These are phyloP conservation scores for Saprolegnia diclina DNA, from an alignment of 352 stramenopile genomes.

Conservation along the genomic window DNA sequence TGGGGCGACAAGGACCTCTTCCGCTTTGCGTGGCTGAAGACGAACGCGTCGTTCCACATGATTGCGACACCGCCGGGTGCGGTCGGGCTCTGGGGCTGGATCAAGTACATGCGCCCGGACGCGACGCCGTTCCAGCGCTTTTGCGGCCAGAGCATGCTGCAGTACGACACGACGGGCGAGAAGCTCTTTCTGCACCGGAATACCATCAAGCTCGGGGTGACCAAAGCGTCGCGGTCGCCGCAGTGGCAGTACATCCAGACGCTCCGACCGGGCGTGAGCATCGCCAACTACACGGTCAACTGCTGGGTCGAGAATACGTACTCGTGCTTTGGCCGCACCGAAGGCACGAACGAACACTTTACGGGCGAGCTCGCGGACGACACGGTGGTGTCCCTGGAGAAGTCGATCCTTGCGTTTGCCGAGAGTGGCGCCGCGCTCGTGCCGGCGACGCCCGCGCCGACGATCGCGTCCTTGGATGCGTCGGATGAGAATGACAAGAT, in stretches of 20 bases:
- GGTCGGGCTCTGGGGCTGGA: conserved; percentile 30
- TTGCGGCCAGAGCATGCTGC: conserved; percentile 71
- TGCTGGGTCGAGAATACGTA: not conserved
- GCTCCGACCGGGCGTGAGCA: not conserved
- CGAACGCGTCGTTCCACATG: conserved; percentile 53
- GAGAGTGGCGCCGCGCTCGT: not conserved
- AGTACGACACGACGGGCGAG: conserved; percentile 47
- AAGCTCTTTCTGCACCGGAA: conserved; percentile 72
- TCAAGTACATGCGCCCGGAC: conserved; percentile 1
- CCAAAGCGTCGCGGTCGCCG: not conserved
- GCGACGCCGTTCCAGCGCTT: conserved; percentile 35
- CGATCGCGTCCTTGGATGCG: not conserved
- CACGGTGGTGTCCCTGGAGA: not conserved
- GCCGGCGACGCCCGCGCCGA: not conserved
- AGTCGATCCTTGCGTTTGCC: not conserved
- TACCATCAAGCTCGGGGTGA: conserved; percentile 44
- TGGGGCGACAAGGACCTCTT: conserved; percentile 80
- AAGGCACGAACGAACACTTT: not conserved
- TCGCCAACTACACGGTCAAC: not conserved
- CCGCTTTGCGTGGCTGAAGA: conserved; percentile 72
- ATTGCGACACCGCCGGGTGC: conserved; percentile 44
- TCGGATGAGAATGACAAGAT: not conserved
- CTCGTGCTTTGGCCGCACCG: conserved; percentile 2
- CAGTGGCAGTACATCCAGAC: conserved; percentile 8
- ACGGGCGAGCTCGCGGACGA: not conserved